Conservation (phyloP, 2,329 filamentous ascomycete species). For the Fusarium euwallaceae region DNA sequence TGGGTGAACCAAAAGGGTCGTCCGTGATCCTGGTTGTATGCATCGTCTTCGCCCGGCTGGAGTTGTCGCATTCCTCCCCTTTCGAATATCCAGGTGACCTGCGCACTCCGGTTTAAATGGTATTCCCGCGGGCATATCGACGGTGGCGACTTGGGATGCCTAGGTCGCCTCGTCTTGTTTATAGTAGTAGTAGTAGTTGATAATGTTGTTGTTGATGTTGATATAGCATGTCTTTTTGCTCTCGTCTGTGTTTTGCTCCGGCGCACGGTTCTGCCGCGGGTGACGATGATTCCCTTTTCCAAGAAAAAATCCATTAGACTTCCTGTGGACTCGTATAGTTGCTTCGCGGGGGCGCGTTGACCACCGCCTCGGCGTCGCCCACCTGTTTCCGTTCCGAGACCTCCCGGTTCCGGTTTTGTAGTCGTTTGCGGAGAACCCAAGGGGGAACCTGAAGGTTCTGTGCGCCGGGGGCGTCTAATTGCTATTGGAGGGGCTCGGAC, state of each 20-base stretch:
- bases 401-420: constrained; percentile 72
- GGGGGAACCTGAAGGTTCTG: constrained; percentile 48
- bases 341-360: constrained; percentile 65
- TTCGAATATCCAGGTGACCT: constrained; percentile 42
- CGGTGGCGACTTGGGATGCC: constrained; percentile 17
- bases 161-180: constrained; percentile 15
- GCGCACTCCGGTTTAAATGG: constrained; percentile 36
- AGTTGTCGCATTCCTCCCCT: constrained; percentile 38
- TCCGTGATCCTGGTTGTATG: neutral
- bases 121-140: constrained; percentile 36
- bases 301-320: constrained; percentile 46
- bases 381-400: constrained; percentile 91
- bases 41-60: constrained; percentile 21
- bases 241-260: constrained; percentile 38
- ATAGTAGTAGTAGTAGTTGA: constrained; percentile 26
- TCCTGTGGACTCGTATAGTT: constrained; percentile 46
- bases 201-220: constrained; percentile 29
- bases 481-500: constrained; percentile 96
- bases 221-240: constrained; percentile 10
- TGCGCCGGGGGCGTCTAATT: constrained; percentile 69
- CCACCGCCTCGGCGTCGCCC: constrained; percentile 84
- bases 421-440: constrained; percentile 71
- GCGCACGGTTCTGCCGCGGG: constrained; percentile 41
- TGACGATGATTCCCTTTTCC: constrained; percentile 42
- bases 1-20: constrained; percentile 23